Evolutionary conservation across 192 early-diverging fungal species (phyloP).

Genomic region (Coemansia sp.): DNA sequence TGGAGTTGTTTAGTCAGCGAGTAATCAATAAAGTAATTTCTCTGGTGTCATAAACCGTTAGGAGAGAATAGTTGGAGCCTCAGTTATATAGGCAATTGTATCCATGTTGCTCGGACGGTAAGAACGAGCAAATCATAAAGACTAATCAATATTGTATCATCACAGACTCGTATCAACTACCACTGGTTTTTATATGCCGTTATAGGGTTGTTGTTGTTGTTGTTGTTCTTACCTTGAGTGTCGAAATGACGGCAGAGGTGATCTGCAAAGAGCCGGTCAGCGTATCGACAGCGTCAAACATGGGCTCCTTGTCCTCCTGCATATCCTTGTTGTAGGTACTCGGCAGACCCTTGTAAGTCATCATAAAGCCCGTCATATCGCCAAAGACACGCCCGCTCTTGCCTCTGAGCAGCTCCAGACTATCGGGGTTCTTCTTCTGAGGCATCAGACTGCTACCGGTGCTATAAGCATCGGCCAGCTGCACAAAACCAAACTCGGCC

Average conservation of each 20-base stretch:
- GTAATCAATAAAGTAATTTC: too few relatives aligned
- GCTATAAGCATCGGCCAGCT: slow-evolving; percentile 95
- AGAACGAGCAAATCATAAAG: slow-evolving; percentile 40
- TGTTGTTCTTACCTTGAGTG: slow-evolving; percentile 63
- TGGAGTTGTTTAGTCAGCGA: too few relatives aligned
- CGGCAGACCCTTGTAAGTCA: slow-evolving; percentile 96
- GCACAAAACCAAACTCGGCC: slow-evolving; percentile 93
- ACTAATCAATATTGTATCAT: slow-evolving; percentile 51
- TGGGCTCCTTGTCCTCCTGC: slow-evolving; percentile 98
- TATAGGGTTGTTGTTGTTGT: background rate
- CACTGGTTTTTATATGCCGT: background rate
- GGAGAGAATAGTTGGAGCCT: background rate
- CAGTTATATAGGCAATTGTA: slow-evolving; percentile 26
- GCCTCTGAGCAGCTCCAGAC: slow-evolving; percentile 91
- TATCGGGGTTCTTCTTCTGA: slow-evolving; percentile 99
- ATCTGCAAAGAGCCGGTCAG: slow-evolving; percentile 90
- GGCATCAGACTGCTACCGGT: slow-evolving; percentile 98
- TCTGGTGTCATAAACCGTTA: too few relatives aligned
- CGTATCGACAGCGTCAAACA: slow-evolving; percentile 95
- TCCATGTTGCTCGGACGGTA: slow-evolving; percentile 29
- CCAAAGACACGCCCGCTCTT: slow-evolving; percentile 98
- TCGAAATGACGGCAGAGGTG: slow-evolving; percentile 86
- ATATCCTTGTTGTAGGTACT: slow-evolving; percentile 99
- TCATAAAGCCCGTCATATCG: slow-evolving; percentile 92
- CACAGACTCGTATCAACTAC: slow-evolving; percentile 12